phyloP scores from a whole-genome alignment of 2,329 filamentous ascomycete species.

The Colletotrichum trifolii region DNA sequence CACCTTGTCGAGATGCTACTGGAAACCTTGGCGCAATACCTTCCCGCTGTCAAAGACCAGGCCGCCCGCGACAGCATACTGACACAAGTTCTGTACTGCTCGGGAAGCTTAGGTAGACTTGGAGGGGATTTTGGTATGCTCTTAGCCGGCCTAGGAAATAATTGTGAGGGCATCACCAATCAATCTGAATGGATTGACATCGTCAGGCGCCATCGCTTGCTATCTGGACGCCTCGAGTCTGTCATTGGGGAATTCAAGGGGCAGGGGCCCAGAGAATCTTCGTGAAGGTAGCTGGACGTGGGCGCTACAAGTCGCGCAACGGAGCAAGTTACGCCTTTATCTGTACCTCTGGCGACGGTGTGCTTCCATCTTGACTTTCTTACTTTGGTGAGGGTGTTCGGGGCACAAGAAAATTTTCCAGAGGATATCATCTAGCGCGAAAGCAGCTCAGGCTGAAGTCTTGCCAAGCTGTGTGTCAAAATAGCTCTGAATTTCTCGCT shows the following conservation, averaged over 20 bases:
- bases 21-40: constrained; percentile 78
- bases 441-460: too few species aligned
- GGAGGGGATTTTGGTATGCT: constrained; percentile 95
- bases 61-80: constrained; percentile 86
- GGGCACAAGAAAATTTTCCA: too few species aligned
- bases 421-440: too few species aligned
- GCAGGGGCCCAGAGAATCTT: constrained; percentile 11
- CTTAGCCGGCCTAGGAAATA: constrained; percentile 69
- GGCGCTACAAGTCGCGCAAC: background rate
- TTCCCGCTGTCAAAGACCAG: constrained; percentile 84
- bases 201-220: constrained; percentile 85
- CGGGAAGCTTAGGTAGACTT: constrained; percentile 87
- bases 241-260: constrained; percentile 68
- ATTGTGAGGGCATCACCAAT: constrained; percentile 15
- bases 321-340: background rate
- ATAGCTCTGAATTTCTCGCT: too few species aligned
- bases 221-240: constrained; percentile 82
- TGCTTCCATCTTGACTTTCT: too few species aligned
- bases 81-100: constrained; percentile 93
- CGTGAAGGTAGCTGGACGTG: constrained; percentile 27
- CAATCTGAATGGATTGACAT: constrained; percentile 84
- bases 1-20: constrained; percentile 85
- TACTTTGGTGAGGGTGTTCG: too few species aligned
- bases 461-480: too few species aligned
- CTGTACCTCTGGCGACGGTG: too few species aligned